Percentiles rank a stretch among this genome's conserved stretches.
These are phyloP conservation scores for Chaetomium strumarium DNA, from an alignment of 2,329 filamentous ascomycete species.

Conservation along the genomic window DNA sequence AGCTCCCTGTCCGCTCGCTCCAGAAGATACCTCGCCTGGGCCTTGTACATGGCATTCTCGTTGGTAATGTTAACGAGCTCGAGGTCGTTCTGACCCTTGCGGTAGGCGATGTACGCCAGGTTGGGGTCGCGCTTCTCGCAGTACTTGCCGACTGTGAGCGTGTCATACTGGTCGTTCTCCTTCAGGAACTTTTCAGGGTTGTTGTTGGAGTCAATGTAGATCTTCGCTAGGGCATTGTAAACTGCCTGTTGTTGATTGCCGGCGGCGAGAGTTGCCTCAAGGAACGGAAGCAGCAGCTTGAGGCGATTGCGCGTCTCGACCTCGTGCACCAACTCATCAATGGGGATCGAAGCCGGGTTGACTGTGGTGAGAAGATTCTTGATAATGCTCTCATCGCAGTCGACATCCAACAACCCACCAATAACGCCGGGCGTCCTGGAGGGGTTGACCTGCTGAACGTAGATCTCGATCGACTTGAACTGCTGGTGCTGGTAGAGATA, in stretches of 20 bases:
- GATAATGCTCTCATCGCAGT: conserved; percentile 95
- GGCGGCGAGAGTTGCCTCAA: conserved; percentile 81
- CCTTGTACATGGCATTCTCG: conserved; percentile 99
- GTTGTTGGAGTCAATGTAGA: conserved; percentile 98
- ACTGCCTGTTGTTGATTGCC: conserved; percentile 96
- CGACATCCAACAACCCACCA: conserved; percentile 88
- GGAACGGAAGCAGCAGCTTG: conserved; percentile 91
- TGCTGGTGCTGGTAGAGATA: conserved; percentile 99
- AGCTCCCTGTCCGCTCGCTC: conserved; percentile 86
- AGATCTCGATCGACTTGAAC: conserved; percentile 97
- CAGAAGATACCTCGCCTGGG: conserved; percentile 91
- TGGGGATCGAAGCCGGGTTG: conserved; percentile 77
- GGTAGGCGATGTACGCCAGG: conserved; percentile 88
- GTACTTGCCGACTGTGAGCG: conserved; percentile 89
- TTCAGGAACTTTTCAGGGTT: conserved; percentile 96
- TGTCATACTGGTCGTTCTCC: conserved; percentile 95
- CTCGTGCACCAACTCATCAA: conserved; percentile 87
- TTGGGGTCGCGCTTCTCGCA: conserved; percentile 98
- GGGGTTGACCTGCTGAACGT: conserved; percentile 95
- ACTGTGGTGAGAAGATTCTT: conserved; percentile 85
- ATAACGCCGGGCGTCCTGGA: conserved; percentile 85
- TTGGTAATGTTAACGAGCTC: conserved; percentile 98
- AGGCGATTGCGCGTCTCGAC: conserved; percentile 95
- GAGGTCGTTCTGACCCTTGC: conserved; percentile 94
- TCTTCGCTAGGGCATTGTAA: conserved; percentile 96